phyloP scores from a whole-genome alignment of 352 stramenopile species.

The Globisporangium heterothallicum region DNA sequence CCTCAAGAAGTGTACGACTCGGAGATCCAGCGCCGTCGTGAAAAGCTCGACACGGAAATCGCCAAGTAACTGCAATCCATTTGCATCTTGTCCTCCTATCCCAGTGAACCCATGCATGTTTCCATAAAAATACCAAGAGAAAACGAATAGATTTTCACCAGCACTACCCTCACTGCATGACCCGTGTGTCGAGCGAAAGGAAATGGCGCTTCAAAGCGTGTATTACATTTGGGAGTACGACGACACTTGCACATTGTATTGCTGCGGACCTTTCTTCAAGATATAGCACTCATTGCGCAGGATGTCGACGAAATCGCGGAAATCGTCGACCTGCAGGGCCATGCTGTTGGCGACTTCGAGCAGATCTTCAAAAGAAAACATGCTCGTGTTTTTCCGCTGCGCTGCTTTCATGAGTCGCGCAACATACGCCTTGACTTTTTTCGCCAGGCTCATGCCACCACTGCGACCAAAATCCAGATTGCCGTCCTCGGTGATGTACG shows the following conservation, averaged over 20 bases:
- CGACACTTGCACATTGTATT: slow-evolving; percentile 74
- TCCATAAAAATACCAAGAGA: background rate
- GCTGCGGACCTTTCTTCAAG: slow-evolving; percentile 73
- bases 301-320: slow-evolving; percentile 80
- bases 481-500: slow-evolving; percentile 85
- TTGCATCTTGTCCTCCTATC: too few species aligned
- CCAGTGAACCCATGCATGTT: background rate
- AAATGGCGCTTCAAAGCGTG: too few species aligned
- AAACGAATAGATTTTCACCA: background rate
- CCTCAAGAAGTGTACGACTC: slow-evolving; percentile 73
- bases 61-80: slow-evolving; percentile 15
- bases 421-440: slow-evolving; percentile 82
- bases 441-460: slow-evolving; percentile 57
- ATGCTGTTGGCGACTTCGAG: slow-evolving; percentile 70
- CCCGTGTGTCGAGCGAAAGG: too few species aligned
- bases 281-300: slow-evolving; percentile 85
- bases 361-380: slow-evolving; percentile 79
- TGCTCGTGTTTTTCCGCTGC: slow-evolving; percentile 39
- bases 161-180: too few species aligned
- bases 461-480: slow-evolving; percentile 83
- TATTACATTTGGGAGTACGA: slow-evolving; percentile 32
- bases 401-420: slow-evolving; percentile 68
- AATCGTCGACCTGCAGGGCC: slow-evolving; percentile 70
- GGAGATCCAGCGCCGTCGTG: slow-evolving; percentile 59
- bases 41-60: slow-evolving; percentile 47